Evolutionary conservation across 768 basidiomycete species (phyloP).

Genomic region (Tephrocybe sp.): DNA sequence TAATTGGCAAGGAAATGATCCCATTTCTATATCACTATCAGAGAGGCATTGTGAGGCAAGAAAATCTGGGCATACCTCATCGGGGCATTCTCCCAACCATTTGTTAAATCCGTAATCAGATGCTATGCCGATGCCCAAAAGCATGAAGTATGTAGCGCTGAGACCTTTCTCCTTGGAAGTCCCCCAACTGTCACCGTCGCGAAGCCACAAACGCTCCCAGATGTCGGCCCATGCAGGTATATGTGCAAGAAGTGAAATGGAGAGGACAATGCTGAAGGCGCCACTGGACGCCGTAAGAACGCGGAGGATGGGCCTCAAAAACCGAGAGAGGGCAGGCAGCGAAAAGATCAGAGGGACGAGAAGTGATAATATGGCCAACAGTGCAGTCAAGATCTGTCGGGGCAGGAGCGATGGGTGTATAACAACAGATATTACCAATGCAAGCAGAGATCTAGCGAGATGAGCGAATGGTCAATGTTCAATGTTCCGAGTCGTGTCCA

Average conservation of each 20-base stretch:
- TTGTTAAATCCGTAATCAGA: slow-evolving; percentile 56
- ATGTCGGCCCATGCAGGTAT: slow-evolving; percentile 57
- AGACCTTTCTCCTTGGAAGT: slow-evolving; percentile 55
- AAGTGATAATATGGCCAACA: slow-evolving; percentile 39
- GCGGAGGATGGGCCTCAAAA: slow-evolving; percentile 51
- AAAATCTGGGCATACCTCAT: slow-evolving; percentile 45
- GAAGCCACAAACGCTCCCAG: slow-evolving; percentile 64
- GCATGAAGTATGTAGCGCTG: slow-evolving; percentile 54
- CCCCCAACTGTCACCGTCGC: slow-evolving; percentile 51
- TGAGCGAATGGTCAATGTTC: slow-evolving; percentile 27
- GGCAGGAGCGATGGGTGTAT: slow-evolving; percentile 34
- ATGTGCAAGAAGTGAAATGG: slow-evolving; percentile 53
- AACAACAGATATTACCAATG: slow-evolving; percentile 18
- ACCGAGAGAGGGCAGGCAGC: slow-evolving; percentile 42
- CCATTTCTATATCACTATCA: slow-evolving; percentile 52
- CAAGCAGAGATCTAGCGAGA: slow-evolving; percentile 27
- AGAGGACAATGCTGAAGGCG: slow-evolving; percentile 53
- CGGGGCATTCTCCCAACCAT: slow-evolving; percentile 66
- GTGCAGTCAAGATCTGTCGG: slow-evolving; percentile 38
- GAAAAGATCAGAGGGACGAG: slow-evolving; percentile 39
- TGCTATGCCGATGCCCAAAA: slow-evolving; percentile 44
- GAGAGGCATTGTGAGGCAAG: slow-evolving; percentile 1
- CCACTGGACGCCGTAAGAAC: slow-evolving; percentile 53
- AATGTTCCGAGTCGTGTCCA: not conserved
- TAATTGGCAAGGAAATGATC: slow-evolving; percentile 65